Evolutionary conservation across 441 rosid species (phyloP), one percentile per base, ranked within the genome.

Genomic region (Populus hybrid): DNA sequence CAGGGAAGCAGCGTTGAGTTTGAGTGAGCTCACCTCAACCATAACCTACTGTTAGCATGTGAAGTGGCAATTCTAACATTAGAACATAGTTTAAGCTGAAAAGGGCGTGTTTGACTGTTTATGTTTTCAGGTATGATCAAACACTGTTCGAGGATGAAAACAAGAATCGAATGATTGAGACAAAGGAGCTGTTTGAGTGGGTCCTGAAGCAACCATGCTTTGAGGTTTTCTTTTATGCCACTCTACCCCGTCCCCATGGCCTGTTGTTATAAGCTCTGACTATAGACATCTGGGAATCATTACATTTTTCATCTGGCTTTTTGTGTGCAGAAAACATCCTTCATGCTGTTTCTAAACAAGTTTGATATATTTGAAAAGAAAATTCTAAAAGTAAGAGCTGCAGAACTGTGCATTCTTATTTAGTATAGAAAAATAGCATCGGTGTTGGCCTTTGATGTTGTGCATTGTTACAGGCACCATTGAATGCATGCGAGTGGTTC

Each of bases 161-260:
- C 72, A 91, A 87, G 86, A 96, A 94, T 83, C 88, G 98, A 73
- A 91, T 96, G 98, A 88, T 88, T 88, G 99, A 94, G 85, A 91
- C 98, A 0, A 96, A 88, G 82, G 97, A 96, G 78, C 90, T 96
- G 18, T 94, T 94, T 66, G 95, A 94, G 76, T 96, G 99, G 99
- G 97, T 96, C 82, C 83, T 96, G 80, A 96, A 93, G 90, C 98
- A 96, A 82, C 97, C 98, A 23, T 96, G 99, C 87, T 96, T 96
- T 50, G 96, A 94, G 99, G 99, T 96, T 79, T 70, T 30, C 63
- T 67, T 78, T 63, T 9, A 2, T 36, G 23, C 74, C 70, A 65
- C 20, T 30, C 76, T 24, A 16, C n/a, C 69, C 26, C 18, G 32
- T 64, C 16, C 16, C 67, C 10, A 3, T 63, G 23, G 23, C 26